Evolutionary conservation across 129 eudicot genomes (phyloP).

Genomic region (Flaveria bidentis): DNA sequence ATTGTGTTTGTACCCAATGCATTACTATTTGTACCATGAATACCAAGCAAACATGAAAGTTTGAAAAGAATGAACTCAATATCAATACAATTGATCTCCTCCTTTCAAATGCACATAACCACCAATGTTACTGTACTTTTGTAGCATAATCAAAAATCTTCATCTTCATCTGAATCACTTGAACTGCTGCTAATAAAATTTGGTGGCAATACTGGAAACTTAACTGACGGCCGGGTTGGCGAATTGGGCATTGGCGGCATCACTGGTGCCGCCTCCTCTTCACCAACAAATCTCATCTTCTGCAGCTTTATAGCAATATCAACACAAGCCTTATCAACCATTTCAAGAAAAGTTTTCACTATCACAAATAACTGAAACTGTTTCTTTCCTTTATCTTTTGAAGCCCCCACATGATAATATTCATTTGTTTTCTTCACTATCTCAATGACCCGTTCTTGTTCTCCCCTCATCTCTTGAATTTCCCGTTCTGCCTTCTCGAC

Average conservation of each 20-base stretch:
- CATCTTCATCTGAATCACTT: slow-evolving; percentile 66
- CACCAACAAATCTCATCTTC: slow-evolving; percentile 45
- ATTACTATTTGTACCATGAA: slow-evolving; percentile 17
- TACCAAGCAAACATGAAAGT: slow-evolving; percentile 6
- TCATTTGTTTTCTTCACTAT: slow-evolving; percentile 76
- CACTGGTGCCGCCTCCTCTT: slow-evolving; percentile 23
- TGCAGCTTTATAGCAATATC: slow-evolving; percentile 80
- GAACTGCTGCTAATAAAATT: slow-evolving; percentile 64
- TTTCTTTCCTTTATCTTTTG: slow-evolving; percentile 57
- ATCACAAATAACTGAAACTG: slow-evolving; percentile 74
- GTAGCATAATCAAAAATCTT: slow-evolving; percentile 15
- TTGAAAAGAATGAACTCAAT: slow-evolving; percentile 38
- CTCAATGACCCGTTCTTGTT: slow-evolving; percentile 58
- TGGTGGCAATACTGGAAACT: slow-evolving; percentile 73
- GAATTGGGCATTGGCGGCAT: slow-evolving; percentile 51
- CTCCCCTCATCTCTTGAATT: slow-evolving; percentile 47
- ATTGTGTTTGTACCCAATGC: slow-evolving; percentile 7
- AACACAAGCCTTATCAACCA: slow-evolving; percentile 89
- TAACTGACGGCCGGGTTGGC: slow-evolving; percentile 52
- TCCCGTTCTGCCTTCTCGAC: slow-evolving; percentile 63
- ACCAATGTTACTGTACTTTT: slow-evolving; percentile 26
- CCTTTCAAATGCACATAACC: slow-evolving; percentile 27
- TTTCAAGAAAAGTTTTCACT: slow-evolving; percentile 66
- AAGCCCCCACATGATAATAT: slow-evolving; percentile 74
- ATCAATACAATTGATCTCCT: slow-evolving; percentile 35